Percentiles rank a stretch among this genome's conserved stretches.
phyloP scores from a whole-genome alignment of 2,329 filamentous ascomycete genomes.

The Aspergillus sojae region DNA sequence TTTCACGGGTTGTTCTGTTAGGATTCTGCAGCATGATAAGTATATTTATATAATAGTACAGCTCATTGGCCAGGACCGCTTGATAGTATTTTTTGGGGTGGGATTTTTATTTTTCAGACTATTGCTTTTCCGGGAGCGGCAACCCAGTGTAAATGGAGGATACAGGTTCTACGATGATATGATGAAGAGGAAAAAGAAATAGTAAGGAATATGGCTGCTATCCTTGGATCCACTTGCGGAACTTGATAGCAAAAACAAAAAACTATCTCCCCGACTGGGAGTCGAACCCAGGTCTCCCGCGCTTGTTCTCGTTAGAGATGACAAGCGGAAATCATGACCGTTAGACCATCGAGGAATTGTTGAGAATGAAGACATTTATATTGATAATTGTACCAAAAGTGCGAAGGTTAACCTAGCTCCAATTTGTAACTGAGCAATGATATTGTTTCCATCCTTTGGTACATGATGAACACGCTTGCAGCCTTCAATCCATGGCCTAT shows the following conservation, averaged over 20 bases:
- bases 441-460: not conserved
- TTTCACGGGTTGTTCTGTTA: no score
- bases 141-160: no score
- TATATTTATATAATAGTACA: no score
- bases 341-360: constrained; percentile 25
- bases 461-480: not conserved
- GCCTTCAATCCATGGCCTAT: not conserved
- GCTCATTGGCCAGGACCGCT: no score
- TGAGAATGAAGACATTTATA: fast-evolving
- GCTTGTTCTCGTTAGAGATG: constrained; percentile 5
- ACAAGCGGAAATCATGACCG: constrained; percentile 21
- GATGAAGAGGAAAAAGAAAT: no score
- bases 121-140: no score
- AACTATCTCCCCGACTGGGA: constrained; percentile 1
- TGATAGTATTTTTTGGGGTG: no score
- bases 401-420: not conserved
- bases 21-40: no score
- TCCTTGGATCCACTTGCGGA: no score
- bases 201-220: no score
- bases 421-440: not conserved
- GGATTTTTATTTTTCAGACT: no score
- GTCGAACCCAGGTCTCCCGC: constrained; percentile 7
- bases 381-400: not conserved
- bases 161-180: no score
- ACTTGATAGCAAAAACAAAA: not conserved